Conservation (phyloP, 2,329 filamentous ascomycete species). For the Leptographium lundbergii region DNA sequence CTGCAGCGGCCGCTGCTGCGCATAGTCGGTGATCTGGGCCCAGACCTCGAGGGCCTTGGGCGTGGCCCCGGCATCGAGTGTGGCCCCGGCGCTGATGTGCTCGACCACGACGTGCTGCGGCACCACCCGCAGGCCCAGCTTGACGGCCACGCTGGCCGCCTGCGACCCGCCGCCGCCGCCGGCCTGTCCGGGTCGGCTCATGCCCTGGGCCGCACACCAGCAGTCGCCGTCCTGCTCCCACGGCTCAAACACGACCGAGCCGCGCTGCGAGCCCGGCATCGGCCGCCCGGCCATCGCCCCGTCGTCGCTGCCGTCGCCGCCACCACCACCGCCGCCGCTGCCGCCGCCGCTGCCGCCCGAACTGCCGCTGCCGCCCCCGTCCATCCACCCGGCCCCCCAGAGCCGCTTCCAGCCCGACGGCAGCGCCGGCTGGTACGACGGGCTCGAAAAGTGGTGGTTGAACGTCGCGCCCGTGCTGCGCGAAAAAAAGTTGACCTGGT, state of each 20-base stretch:
- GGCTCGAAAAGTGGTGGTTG: constrained; percentile 47
- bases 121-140: constrained; percentile 43
- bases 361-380: background rate
- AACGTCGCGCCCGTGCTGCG: constrained; percentile 52
- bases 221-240: constrained; percentile 79
- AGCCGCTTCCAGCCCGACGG: constrained; percentile 10
- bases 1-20: constrained; percentile 22
- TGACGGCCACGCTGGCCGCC: constrained; percentile 42
- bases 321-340: background rate
- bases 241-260: constrained; percentile 41
- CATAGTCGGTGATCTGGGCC: constrained; percentile 40
- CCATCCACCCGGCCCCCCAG: background rate
- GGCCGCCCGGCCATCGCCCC: constrained; percentile 16
- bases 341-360: background rate
- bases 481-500: constrained; percentile 63
- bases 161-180: background rate
- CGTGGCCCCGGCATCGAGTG: constrained; percentile 46
- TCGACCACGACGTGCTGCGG: constrained; percentile 62
- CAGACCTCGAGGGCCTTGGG: constrained; percentile 61
- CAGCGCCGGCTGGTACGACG: constrained; percentile 27
- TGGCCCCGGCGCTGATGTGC: constrained; percentile 51
- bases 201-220: constrained; percentile 57
- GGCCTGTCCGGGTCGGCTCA: background rate
- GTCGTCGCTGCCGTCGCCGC: background rate
- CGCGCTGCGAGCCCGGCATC: constrained; percentile 4